phyloP scores from a whole-genome alignment of 2,329 filamentous ascomycete species.

The Immersiporthe knoxdaviesiana region DNA sequence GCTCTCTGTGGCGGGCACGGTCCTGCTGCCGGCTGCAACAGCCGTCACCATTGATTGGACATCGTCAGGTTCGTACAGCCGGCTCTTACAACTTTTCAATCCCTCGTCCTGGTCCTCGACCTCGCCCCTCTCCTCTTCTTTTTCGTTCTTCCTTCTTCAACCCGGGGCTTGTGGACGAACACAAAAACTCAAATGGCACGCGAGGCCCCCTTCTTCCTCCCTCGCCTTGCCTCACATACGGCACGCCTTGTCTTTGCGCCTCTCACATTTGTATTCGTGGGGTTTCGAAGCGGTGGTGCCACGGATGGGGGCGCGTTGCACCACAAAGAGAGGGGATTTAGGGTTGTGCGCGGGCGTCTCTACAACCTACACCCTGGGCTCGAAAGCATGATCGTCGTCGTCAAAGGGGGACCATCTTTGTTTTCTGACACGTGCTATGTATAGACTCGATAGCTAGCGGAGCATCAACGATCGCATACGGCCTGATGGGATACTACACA shows the following conservation, averaged over 20 bases:
- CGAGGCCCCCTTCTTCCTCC: not conserved
- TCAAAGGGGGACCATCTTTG: not conserved
- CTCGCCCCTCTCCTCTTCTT: not conserved
- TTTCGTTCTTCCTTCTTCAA: not conserved
- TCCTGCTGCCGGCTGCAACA: conserved; percentile 13
- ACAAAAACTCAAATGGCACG: not conserved
- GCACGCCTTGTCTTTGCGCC: not conserved
- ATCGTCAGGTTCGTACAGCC: conserved; percentile 23
- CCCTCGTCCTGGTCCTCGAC: not conserved
- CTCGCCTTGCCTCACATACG: not conserved
- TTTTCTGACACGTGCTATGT: not conserved
- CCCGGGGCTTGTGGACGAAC: not conserved
- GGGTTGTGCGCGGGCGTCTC: not conserved
- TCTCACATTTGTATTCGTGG: not conserved
- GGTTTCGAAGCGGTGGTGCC: not conserved
- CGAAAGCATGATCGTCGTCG: not conserved
- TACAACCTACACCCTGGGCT: not conserved
- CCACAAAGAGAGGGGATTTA: not conserved
- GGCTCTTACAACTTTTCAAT: not conserved
- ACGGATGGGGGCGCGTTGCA: not conserved
- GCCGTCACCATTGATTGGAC: conserved; percentile 28
- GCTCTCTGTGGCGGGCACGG: conserved; percentile 17
- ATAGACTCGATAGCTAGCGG: conserved; percentile 42
- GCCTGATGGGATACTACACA: conserved; percentile 51
- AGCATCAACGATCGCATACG: conserved; percentile 46